Evolutionary conservation across 129 eudicot genomes (phyloP), one percentile per base, ranked within the genome.

Genomic region (Flaveria brownii): DNA sequence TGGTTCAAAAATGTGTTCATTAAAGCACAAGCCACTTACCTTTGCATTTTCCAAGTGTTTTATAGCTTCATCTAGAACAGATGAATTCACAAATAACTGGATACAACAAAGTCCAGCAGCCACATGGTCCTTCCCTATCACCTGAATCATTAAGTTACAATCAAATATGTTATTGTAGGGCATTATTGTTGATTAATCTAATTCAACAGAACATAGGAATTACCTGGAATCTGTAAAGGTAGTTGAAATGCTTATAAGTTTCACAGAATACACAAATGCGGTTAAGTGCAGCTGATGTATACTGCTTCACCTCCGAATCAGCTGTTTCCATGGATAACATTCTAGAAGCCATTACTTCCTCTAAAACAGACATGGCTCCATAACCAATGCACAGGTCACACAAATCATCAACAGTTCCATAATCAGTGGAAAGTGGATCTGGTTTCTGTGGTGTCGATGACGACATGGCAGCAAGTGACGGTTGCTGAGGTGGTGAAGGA

Each of bases 71-170:
- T 94, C 99, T 70, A 85, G 91, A 18, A 87, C 90, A 59, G 90
- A 81, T 46, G 99, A 89, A 83, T 91, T 91, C 89, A 91, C 93
- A 81, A 91, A 94, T 77, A 94, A 82, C 83, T 94, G 99, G 57
- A 94, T 91, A 80, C 97, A 94, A 82, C 99, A 94, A 75, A 94
- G 92, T 14, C 99, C 99, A 70, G 99, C 97, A 72, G 99, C 99
- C 81, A 94, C 96, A 73, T 94, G 97, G 72, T 94, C 99, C 64
- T 86, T 91, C 74, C 91, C 93, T 56, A 94, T 91, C 79, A 94
- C 99, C 98, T 92, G 76, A 84, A 69, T 54, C 62, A 82, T 75
- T 45, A 17, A 70, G 28, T 71, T 71, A 60, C 18, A 76, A 60
- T 77, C 65, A 72, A 43, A 50, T 23, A 61, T 51, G 71, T n/a